Evolutionary conservation across 441 rosid species (phyloP), one percentile per base, ranked within the genome.

Genomic region (Lepidium campestre): DNA sequence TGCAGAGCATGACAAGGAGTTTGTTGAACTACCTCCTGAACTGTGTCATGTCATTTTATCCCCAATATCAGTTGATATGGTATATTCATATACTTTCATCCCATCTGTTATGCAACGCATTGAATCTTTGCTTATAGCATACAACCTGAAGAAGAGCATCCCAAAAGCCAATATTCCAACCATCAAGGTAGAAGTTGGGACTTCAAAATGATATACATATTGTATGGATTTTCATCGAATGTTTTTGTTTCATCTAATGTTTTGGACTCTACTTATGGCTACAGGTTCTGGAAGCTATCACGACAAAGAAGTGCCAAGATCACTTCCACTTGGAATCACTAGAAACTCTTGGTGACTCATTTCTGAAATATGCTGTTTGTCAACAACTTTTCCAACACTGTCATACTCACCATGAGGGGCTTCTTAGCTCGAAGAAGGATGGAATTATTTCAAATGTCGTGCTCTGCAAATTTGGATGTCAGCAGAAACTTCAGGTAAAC

Each of bases 271-370:
- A 18, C 25, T 17, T 64, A 29, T 64, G 54, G 12, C 11, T 60
- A 65, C 72, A 89, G 97, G 79, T 94, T 69, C 77, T 94, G 62
- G 99, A 94, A 80, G 97, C 99, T 57, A 82, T 94, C 25, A 91
- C 99, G 0, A 79, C 99, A 2, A 93, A 86, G 57, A 79, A 78
- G 35, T 93, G 99, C 79, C 90, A 82, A 61, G 97, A 93, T 71
- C 75, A 70, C 40, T 91, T 86, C 56, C 86, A 89, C 78, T 77
- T 93, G 78, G 96, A 93, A 75, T 86, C 96, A 40, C 77, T 93
- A 18, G 97, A 87, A 81, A 87, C 96, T 42, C 91, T 93, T 17
- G 99, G 99, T 3, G 99, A 91, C 74, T 89, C 97, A 35, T 91
- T 93, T 61, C 83, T 93, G 5, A 93, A 93, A 69, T 93, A 91